Base-by-base conservation (phyloP, 352 stramenopile genomes). In the Phytopythium oedochilum region DNA sequence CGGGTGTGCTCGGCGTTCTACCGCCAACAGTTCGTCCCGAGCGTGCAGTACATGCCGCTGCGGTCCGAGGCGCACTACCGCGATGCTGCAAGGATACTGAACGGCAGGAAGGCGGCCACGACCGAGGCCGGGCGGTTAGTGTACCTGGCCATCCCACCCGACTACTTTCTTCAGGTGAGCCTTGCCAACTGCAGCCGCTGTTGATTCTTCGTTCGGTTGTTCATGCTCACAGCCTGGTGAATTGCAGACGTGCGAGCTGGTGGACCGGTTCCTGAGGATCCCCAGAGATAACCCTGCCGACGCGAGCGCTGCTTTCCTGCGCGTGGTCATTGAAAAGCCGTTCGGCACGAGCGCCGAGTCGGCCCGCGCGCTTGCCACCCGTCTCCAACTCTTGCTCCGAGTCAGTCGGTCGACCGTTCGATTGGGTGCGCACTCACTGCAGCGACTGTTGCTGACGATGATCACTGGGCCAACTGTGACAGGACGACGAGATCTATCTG, bases 301-400 rank as follows among this genome's bases (percentile, higher is more conserved):
- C 2, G 18, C 11, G 5, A 7, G 26, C 26, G 17, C 29, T 34
- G 42, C 75, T 0, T 93, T 83, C 50, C 62, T 94, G 18, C 72
- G 83, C 1, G 74, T 94, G 10, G 66, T 94, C 11, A 68, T 94
- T 15, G 84, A 94, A 40, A 94, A 94, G 43, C 84, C 84, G 7
- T 94, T 94, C 43, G 84, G 84, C 11, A 61, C 60, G 18, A 82
- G 92, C 60, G 38, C 81, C 8, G 36, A 50, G 15, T 88, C 80
- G 2, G 84, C 84, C 0, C 55, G 63, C 43, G 25, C 49, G 14
- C 63, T 94, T 22, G 73, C 83, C 20, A 39, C 14, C 0, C 62
- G 58, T 18, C 59, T 94, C 9, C 63, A 64, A 42, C 8, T 45
- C 14, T 55, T 78, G 15, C 75, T 89, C 11, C 50, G 34, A 14